Evolutionary conservation across 2,329 filamentous ascomycete species (phyloP), one percentile per base, ranked within the genome.

Genomic region (Aurifilum marmelostoma): DNA sequence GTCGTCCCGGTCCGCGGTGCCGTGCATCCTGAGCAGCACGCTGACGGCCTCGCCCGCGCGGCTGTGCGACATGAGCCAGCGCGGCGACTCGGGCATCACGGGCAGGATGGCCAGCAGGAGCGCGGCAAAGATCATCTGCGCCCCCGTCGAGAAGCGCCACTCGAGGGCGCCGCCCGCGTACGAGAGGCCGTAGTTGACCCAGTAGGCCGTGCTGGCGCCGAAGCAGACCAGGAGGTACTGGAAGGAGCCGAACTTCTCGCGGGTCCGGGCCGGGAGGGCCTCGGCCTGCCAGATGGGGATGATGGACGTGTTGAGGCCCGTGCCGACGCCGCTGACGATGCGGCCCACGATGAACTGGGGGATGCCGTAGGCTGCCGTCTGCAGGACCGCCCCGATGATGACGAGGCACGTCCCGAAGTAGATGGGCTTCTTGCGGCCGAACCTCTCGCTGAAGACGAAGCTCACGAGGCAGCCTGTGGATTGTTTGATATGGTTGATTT

Each of bases 221-320:
- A 66, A 21, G 41, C 65, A 66, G 32, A 66, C 65, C 21, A 66
- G 65, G 54, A 60, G 65, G 27, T 66, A 66, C 32, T 66, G 65
- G n/a, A 66, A 60, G 1, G 65, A 60, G 27, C 65, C 65, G 16
- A 66, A 66, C 18, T 12, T 14, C 32, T 66, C 65, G 11, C 65
- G 54, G 3, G 65, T 61, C 0, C 7, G 14, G 14, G 61, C 61
- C 0, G 61, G 61, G 9, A 63, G 41, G 39, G 84, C 87, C 75
- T 89, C 87, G 0, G 86, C 87, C 69, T 89, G 86, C 87, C 87
- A 89, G 63, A 86, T 88, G 9, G 87, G 87, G 14, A 86, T 82
- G 1, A 82, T 84, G 1, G 79, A 80, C 0, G 80, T 82, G 67
- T 82, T 82, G 41, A 76, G 76, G 60, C 80, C 80, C 70, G 82